Evolutionary conservation across 2,329 filamentous ascomycete genomes (phyloP).

Genomic region (Passalora sequoiae): DNA sequence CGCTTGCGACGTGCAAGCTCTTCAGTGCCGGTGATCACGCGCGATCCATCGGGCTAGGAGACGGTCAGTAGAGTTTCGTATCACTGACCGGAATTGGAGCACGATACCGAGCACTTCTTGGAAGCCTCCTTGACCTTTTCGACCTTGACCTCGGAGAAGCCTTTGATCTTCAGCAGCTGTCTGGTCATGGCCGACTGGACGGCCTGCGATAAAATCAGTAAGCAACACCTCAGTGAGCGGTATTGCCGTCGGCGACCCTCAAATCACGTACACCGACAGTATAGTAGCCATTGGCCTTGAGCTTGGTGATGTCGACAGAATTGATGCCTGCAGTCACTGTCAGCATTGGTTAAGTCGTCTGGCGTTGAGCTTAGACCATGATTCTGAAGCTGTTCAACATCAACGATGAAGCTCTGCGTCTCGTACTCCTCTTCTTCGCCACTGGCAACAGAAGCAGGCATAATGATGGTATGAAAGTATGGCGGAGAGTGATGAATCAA

Average conservation of each 20-base stretch:
- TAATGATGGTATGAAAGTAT: constrained; percentile 32
- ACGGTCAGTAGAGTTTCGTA: constrained; percentile 9
- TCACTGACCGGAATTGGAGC: background rate
- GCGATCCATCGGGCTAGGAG: constrained; percentile 51
- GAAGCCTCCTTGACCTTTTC: constrained; percentile 67
- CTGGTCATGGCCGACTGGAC: constrained; percentile 57
- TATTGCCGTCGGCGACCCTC: background rate
- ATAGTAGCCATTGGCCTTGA: constrained; percentile 58
- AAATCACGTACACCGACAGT: constrained; percentile 54
- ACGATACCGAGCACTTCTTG: constrained; percentile 53
- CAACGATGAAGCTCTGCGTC: constrained; percentile 54
- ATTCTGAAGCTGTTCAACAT: constrained; percentile 61
- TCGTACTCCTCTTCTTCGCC: constrained; percentile 51
- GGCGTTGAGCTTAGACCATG: constrained; percentile 45
- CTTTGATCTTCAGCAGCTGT: constrained; percentile 61
- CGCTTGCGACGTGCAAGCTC: constrained; percentile 58
- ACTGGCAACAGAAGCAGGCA: constrained; percentile 50
- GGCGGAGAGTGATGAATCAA: background rate
- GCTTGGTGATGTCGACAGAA: constrained; percentile 60
- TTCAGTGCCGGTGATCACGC: constrained; percentile 63
- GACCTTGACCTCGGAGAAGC: constrained; percentile 65
- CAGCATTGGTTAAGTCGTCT: background rate
- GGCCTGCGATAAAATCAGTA: constrained; percentile 40
- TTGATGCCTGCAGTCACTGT: constrained; percentile 49
- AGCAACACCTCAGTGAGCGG: background rate